Conservation (phyloP, 805 yeast species). For the Metschnikowia baotianmanensis region DNA sequence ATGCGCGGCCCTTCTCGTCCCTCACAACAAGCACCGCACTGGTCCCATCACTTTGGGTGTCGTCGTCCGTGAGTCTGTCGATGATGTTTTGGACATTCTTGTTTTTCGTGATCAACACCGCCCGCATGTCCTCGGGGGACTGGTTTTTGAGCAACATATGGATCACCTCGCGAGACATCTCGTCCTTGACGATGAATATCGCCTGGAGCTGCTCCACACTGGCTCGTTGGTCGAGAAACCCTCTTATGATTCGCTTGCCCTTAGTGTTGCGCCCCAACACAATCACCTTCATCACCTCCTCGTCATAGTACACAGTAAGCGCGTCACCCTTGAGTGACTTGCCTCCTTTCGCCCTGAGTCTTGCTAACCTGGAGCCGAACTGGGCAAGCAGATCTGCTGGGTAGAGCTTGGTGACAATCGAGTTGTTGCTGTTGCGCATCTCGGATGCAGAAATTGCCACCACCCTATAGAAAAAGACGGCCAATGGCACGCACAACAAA, state of each 20-base stretch:
- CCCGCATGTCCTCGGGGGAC: background rate
- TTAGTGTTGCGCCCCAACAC: background rate
- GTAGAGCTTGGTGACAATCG: background rate
- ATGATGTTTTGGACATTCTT: background rate
- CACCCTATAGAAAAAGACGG: no score
- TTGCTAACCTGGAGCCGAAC: background rate
- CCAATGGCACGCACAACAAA: no score
- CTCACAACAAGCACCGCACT: background rate
- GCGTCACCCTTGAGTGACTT: background rate
- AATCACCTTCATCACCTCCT: background rate
- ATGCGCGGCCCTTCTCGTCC: background rate
- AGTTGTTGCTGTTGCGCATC: background rate
- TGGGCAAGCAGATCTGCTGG: background rate
- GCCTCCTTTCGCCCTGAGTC: no score
- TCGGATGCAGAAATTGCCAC: no score
- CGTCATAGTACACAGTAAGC: background rate
- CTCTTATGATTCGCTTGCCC: background rate
- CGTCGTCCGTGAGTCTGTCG: background rate
- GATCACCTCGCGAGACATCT: background rate
- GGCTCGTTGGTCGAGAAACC: background rate
- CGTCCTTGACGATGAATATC: background rate
- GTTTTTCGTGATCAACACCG: background rate
- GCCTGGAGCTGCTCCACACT: background rate
- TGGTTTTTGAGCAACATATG: background rate
- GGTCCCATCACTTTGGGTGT: background rate